Conservation (phyloP, 306 rosid species). For the Quercus engelmannii region DNA sequence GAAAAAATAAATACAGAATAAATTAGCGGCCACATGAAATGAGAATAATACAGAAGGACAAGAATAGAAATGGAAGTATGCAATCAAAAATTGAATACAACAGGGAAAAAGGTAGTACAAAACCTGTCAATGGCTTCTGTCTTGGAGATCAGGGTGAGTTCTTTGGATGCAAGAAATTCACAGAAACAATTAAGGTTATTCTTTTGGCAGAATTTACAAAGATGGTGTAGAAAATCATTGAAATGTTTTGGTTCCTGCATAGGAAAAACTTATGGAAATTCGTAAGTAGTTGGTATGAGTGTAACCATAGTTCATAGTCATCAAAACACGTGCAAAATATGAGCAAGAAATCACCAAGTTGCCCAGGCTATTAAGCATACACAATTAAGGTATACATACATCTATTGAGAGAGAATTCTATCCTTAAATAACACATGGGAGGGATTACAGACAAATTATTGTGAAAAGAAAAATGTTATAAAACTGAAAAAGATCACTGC, state of each 20-base stretch:
- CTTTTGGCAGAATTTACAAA: slow-evolving; percentile 59
- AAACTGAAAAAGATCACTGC: neutral
- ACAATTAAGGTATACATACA: neutral
- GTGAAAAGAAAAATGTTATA: neutral
- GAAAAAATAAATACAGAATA: slow-evolving; percentile 21
- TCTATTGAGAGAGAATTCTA: neutral
- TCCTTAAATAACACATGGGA: neutral
- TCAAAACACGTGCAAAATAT: neutral
- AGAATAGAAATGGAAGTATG: neutral
- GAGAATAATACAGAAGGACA: neutral
- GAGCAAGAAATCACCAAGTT: neutral
- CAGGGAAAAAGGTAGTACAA: neutral
- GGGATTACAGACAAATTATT: neutral
- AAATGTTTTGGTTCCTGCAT: slow-evolving; percentile 84
- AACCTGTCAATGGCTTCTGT: slow-evolving; percentile 86
- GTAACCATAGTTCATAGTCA: neutral
- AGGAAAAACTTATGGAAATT: neutral
- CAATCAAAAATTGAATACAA: slow-evolving; percentile 4
- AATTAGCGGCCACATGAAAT: neutral
- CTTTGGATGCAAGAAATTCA: slow-evolving; percentile 56
- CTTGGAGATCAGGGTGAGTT: slow-evolving; percentile 64
- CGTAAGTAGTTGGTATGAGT: neutral
- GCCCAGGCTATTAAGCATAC: slow-evolving; percentile 7
- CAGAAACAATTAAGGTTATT: slow-evolving; percentile 49
- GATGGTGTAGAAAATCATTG: slow-evolving; percentile 61